These are phyloP conservation scores for Podospora didyma DNA, from an alignment of 495 filamentous ascomycete genomes.

Conservation along the genomic window DNA sequence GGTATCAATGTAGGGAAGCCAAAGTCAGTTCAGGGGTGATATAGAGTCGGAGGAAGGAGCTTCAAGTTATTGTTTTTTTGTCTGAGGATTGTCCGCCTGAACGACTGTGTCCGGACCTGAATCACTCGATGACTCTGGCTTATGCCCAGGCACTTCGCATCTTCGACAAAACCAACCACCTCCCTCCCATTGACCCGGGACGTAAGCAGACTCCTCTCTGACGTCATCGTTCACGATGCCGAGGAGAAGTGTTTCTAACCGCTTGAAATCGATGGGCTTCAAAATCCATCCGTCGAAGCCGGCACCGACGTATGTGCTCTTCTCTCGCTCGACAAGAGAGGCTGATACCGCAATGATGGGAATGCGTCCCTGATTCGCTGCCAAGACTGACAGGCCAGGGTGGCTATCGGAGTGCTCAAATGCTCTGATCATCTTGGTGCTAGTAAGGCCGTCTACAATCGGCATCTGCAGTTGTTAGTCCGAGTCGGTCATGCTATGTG, in stretches of 20 bases:
- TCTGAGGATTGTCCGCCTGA: no score
- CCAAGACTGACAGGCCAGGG: conserved; percentile 43
- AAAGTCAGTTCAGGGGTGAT: no score
- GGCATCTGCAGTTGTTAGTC: conserved; percentile 63
- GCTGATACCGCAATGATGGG: conserved; percentile 92
- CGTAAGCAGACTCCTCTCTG: conserved; percentile 50
- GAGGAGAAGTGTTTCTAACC: conserved; percentile 55
- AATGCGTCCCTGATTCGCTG: conserved; percentile 50
- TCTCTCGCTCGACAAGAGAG: conserved; percentile 69
- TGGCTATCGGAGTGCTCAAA: conserved; percentile 51
- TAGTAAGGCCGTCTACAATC: conserved; percentile 81
- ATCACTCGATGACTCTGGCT: no score
- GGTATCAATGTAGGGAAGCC: no score
- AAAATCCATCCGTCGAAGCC: conserved; percentile 92
- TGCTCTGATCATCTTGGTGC: conserved; percentile 76
- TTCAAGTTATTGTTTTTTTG: background rate
- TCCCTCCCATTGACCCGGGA: conserved; percentile 63
- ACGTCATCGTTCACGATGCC: conserved; percentile 51
- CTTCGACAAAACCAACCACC: conserved; percentile 62
- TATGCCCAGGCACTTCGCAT: no score
- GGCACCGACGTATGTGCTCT: conserved; percentile 64
- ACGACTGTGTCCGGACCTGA: no score
- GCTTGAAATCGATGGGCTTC: conserved; percentile 70
- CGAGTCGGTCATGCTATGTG: background rate
- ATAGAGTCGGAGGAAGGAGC: no score